Base-by-base conservation (phyloP, 169 alveolate genomes). In the Plasmodium blacklocki region DNA sequence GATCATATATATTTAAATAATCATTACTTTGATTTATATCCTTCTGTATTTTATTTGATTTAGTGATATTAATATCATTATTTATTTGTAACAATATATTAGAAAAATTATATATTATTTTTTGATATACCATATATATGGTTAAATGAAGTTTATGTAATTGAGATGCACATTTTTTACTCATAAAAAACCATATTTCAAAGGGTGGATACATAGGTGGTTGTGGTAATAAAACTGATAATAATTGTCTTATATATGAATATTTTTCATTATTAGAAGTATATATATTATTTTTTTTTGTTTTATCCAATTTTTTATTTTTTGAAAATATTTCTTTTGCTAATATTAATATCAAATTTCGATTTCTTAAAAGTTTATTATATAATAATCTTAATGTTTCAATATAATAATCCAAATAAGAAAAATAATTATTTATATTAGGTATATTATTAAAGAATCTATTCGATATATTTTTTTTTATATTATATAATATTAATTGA, bases 161-260 rank as follows among this genome's bases (percentile, higher is more conserved):
- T 54, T 86, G 86, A 6, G 70, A 23, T 8, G 87, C 87, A 64
- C 15, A 59, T 72, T 62, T 72, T 60, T 72, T 86, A 9, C 60
- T 68, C 86, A 73, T 71, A 39, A 47, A 86, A 15, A 86, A 14
- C 92, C 86, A 73, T 1, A 70, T 58, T 72, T 70, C 76, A 0
- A 86, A 45, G 3, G 92, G 75, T 8, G 92, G 92, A 19, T 43
- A 86, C 4, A 60, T 19, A 14, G 92, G 92, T n/a, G 92, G 92
- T 72, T 86, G 52, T 2, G 92, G 92, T 49, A 86, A 73, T 7
- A 86, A 60, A 2, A 67, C 19, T 47, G 88, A 23, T 18, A 86
- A 71, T 23, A 86, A 86, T 73, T 73, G 76, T 49, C 64, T 63
- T 8, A 86, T 19, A 71, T 86, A 86, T 5, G 88, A 43, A 71